phyloP scores from a whole-genome alignment of 331 rosid genomes.

The Ulmus americana region DNA sequence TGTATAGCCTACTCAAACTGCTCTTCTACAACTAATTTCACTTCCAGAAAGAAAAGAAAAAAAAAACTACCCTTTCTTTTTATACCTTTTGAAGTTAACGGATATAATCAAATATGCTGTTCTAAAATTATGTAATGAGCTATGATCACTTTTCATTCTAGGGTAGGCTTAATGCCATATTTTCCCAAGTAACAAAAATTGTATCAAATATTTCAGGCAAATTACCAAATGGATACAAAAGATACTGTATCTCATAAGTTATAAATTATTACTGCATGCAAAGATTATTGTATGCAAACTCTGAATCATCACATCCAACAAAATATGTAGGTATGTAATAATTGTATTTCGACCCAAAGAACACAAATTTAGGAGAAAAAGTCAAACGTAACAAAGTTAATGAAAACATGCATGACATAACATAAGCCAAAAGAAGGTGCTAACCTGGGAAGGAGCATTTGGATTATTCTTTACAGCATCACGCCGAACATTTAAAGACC shows the following conservation, averaged over 20 bases:
- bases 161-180: too few relatives aligned
- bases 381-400: neutral
- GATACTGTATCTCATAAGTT: neutral
- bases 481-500: constrained; percentile 76
- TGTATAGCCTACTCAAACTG: too few relatives aligned
- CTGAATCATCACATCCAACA: neutral
- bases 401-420: neutral
- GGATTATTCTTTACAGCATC: constrained; percentile 57
- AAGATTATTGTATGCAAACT: neutral
- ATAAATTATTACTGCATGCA: too few relatives aligned
- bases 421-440: constrained; percentile 18
- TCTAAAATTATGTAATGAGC: too few relatives aligned
- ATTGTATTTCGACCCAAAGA: neutral
- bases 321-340: too few relatives aligned
- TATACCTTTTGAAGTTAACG: too few relatives aligned
- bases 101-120: too few relatives aligned
- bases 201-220: neutral
- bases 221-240: constrained; percentile 1
- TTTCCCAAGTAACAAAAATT: neutral
- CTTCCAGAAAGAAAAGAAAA: too few relatives aligned
- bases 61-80: too few relatives aligned
- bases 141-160: too few relatives aligned
- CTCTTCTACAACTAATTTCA: too few relatives aligned
- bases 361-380: too few relatives aligned
- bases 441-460: constrained; percentile 68